Percentiles rank a stretch among this genome's conserved stretches.
These are phyloP conservation scores for Leishmania aethiopica DNA, from an alignment of 208 protist genomes.

Conservation along the genomic window DNA sequence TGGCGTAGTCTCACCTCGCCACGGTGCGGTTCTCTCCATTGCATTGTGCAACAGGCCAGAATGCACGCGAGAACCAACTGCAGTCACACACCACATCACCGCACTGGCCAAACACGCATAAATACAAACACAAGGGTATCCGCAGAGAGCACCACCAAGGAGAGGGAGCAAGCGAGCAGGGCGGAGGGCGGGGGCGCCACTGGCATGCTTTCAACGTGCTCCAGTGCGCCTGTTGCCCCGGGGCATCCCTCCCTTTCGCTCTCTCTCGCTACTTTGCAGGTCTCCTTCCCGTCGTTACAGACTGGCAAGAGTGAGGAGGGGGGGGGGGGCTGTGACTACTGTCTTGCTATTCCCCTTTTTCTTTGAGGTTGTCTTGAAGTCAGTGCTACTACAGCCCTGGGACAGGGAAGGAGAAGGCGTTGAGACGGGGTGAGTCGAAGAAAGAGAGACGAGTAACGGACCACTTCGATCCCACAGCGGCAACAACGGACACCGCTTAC, in stretches of 20 bases:
- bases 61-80: background rate
- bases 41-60: background rate
- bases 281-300: background rate
- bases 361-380: background rate
- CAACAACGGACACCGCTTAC: background rate
- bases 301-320: background rate
- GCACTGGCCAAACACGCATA: background rate
- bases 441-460: background rate
- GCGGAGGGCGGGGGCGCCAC: background rate
- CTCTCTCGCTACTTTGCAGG: background rate
- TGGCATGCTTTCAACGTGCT: background rate
- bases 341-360: background rate
- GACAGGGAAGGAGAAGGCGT: background rate
- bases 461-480: background rate
- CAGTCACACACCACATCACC: background rate
- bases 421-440: background rate
- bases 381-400: constrained; percentile 8
- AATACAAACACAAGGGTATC: background rate
- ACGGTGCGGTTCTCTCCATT: background rate
- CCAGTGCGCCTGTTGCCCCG: background rate
- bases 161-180: background rate
- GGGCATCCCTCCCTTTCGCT: background rate
- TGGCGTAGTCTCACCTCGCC: background rate
- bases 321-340: background rate
- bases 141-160: background rate